Evolutionary conservation across 495 filamentous ascomycete species (phyloP), one percentile per base, ranked within the genome.

Genomic region (Penicillium coffeae): DNA sequence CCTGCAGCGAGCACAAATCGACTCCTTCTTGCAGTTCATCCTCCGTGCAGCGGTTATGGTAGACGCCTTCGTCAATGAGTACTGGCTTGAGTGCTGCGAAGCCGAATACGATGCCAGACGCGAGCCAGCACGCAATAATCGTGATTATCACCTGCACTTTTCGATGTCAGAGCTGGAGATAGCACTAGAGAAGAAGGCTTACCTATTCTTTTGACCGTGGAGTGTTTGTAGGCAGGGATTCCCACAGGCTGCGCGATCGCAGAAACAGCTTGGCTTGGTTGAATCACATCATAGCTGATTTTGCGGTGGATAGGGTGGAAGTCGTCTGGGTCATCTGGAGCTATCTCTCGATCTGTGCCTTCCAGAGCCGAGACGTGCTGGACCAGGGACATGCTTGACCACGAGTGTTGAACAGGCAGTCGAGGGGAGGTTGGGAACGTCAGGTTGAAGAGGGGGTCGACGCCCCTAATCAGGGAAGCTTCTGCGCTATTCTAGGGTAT

Each of bases 51-150:
- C 34, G 37, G 13, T 83, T 66, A 15, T 73, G 66, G 54, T 87
- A 89, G 2, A 88, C 82, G 0, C 80, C 81, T 58, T 87, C 81
- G 10, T 72, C 65, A n/a, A 88, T 71, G 15, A 89, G 59, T 1
- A 88, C 73, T 0, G 85, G 85, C 53, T 88, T 89, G 38, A 89
- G 66, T 6, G 85, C 85, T 1, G 85, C 85, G 63, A 83, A 89
- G 2, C 85, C 85, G 61, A 88, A 89, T 8, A 88, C 80, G 44
- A 86, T 75, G 1, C 85, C 85, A 1, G 85, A 56, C 21, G 54
- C 49, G 20, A 52, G 20, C 49, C 54, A 56, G 18, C 54, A 56
- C 12, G 54, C 49, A 13, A 56, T 14, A 21, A 56, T 34, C 1
- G 54, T 56, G 19, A 56, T 52, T 5, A 42, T 21, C 13, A 56